A percentile compares a stretch with the other conserved stretches of the same genome.
phyloP scores from a whole-genome alignment of 2,329 filamentous ascomycete genomes.

The Alternaria tenuissima region DNA sequence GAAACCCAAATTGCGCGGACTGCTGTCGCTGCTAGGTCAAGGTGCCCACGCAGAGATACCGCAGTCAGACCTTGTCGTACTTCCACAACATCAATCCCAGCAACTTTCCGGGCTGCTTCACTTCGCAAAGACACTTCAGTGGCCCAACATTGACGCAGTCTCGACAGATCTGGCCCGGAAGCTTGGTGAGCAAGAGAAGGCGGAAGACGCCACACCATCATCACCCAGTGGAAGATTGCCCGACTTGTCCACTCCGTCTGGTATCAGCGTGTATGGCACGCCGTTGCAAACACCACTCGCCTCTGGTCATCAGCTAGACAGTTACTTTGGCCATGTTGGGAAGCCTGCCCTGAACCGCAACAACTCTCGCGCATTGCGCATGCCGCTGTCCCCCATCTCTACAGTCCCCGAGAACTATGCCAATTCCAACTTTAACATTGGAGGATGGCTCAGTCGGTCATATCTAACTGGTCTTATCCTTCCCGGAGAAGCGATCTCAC shows the following conservation, averaged over 20 bases:
- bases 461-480: slow-evolving; percentile 64
- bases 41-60: slow-evolving; percentile 28
- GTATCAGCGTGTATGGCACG: slow-evolving; percentile 49
- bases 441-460: slow-evolving; percentile 64
- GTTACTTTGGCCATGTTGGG: slow-evolving; percentile 47
- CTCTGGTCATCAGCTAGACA: slow-evolving; percentile 34
- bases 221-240: slow-evolving; percentile 34
- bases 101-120: slow-evolving; percentile 61
- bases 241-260: slow-evolving; percentile 39
- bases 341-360: slow-evolving; percentile 36
- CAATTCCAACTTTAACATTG: slow-evolving; percentile 40
- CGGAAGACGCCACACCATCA: slow-evolving; percentile 20
- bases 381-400: slow-evolving; percentile 40
- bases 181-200: slow-evolving; percentile 35
- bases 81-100: slow-evolving; percentile 45
- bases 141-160: slow-evolving; percentile 56
- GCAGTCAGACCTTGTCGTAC: slow-evolving; percentile 39
- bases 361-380: slow-evolving; percentile 40
- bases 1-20: slow-evolving; percentile 34
- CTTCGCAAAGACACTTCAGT: slow-evolving; percentile 60
- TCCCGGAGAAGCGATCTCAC: slow-evolving; percentile 62
- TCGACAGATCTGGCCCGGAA: slow-evolving; percentile 50
- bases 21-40: slow-evolving; percentile 40
- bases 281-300: slow-evolving; percentile 50
- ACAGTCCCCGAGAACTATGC: slow-evolving; percentile 20